phyloP scores from a whole-genome alignment of 176 grass and related monocot species.

The Oryza brachyantha region DNA sequence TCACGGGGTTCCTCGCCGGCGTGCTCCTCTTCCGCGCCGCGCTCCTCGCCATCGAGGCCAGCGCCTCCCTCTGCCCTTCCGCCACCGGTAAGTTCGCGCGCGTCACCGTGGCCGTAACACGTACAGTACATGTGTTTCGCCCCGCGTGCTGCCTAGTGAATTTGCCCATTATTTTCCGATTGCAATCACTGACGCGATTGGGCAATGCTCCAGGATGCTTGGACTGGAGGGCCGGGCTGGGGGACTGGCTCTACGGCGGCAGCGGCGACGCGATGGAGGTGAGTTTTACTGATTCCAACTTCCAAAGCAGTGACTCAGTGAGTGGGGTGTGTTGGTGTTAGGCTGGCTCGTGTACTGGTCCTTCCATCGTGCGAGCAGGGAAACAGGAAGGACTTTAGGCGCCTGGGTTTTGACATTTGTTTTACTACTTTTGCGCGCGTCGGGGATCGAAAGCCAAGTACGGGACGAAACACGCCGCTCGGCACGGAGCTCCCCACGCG shows the following conservation, averaged over 20 bases:
- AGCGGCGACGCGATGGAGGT: slow-evolving; percentile 64
- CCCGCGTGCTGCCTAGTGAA: neutral
- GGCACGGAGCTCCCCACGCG: slow-evolving; percentile 33
- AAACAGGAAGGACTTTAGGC: neutral
- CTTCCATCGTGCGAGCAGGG: neutral
- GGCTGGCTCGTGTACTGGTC: neutral
- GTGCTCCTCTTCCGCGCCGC: slow-evolving; percentile 74
- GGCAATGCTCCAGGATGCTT: slow-evolving; percentile 54
- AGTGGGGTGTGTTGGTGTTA: neutral
- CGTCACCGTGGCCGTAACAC: neutral
- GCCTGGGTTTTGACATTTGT: slow-evolving; percentile 15
- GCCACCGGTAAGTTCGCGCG: slow-evolving; percentile 17
- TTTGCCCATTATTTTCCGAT: neutral
- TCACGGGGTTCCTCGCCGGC: slow-evolving; percentile 60
- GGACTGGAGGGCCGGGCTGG: slow-evolving; percentile 58
- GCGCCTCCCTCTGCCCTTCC: slow-evolving; percentile 70
- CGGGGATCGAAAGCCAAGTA: neutral
- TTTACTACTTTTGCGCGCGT: neutral
- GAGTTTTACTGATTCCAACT: slow-evolving; percentile 3
- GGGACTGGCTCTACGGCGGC: slow-evolving; percentile 47
- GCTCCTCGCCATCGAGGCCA: slow-evolving; percentile 76
- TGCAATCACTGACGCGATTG: neutral
- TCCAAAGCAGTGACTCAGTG: neutral
- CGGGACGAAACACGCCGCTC: neutral
- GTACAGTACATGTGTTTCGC: too few species aligned